These are phyloP conservation scores for Cystofilobasidium macerans DNA, from an alignment of 768 basidiomycete species.

Conservation along the genomic window DNA sequence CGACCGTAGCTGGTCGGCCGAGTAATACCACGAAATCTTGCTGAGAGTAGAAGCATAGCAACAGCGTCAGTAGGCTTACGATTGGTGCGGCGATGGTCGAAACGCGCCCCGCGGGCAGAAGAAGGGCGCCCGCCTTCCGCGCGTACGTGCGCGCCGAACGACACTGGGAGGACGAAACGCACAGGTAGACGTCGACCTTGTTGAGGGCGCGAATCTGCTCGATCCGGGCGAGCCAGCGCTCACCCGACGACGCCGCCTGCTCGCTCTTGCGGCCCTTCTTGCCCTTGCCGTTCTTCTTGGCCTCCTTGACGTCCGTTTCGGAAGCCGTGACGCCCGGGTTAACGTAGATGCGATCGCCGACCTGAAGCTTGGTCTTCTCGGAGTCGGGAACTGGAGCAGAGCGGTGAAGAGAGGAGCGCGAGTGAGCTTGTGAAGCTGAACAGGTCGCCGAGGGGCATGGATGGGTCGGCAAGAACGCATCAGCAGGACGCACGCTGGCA, in stretches of 20 bases:
- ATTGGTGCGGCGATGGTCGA: background rate
- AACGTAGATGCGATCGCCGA: constrained; percentile 21
- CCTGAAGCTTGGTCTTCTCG: background rate
- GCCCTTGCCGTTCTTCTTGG: constrained; percentile 3
- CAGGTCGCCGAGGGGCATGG: background rate
- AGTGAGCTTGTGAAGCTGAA: background rate
- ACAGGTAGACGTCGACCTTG: constrained; percentile 11
- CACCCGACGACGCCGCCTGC: background rate
- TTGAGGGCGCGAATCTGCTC: constrained; percentile 6
- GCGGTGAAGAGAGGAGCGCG: background rate
- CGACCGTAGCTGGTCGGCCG: background rate
- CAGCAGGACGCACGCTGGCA: constrained; percentile 8
- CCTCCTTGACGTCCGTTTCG: background rate
- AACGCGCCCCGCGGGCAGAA: background rate
- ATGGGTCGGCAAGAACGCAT: background rate
- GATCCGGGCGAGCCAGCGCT: constrained; percentile 14
- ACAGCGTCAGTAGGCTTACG: background rate
- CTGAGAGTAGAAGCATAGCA: background rate
- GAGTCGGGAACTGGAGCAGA: background rate
- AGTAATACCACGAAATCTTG: constrained; percentile 4
- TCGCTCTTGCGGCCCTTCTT: constrained; percentile 1
- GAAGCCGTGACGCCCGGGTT: constrained; percentile 4
- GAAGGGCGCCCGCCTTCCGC: background rate
- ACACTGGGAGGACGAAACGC: background rate
- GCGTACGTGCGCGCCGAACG: background rate